Evolutionary conservation across 2,329 filamentous ascomycete species (phyloP), one percentile per base, ranked within the genome.

Genomic region (Apiospora phragmitis): DNA sequence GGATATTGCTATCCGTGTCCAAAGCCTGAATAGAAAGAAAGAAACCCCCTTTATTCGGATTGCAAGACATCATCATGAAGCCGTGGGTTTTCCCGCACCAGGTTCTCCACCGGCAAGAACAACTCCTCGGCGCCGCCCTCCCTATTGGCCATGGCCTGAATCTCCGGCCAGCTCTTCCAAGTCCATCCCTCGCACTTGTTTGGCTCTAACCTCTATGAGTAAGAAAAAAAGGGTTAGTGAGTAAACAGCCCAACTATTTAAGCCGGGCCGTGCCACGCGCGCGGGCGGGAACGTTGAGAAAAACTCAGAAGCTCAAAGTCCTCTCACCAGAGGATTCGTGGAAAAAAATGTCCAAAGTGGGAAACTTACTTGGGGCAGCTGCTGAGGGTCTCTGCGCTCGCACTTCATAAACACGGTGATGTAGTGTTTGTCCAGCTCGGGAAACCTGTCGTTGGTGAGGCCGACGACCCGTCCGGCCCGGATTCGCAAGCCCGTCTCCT

Each of bases 401-500:
- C 41, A 45, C n/a, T 12, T 29, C 24, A 70, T 43, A 32, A 74
- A 74, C 1, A 74, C 47, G 1, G 73, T 74, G 35, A 73, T 68
- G 38, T 73, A 74, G 67, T 74, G 73, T 67, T 73, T 74, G 16
- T 47, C 49, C 21, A 65, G 26, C 16, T 72, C 72, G 11, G 41
- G 24, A 21, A 74, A 73, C 38, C 49, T 65, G 47, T 69, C 69
- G 68, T 74, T 74, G 29, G 73, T 73, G 8, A 74, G 51, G 12
- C 70, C 73, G 18, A 71, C 68, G 3, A 75, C 43, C 51, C 68
- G 68, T 26, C 32, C 29, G 21, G 68, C 70, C 16, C 49, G 69
- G 32, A 73, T 67, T 1, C 35, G 41, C 1, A 74, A 42, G 24
- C 72, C 72, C 32, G 73, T 74, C 55, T 74, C 71, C 55, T 74